phyloP scores from a whole-genome alignment of 495 filamentous ascomycete genomes.

The Alectoria sarmentosa region DNA sequence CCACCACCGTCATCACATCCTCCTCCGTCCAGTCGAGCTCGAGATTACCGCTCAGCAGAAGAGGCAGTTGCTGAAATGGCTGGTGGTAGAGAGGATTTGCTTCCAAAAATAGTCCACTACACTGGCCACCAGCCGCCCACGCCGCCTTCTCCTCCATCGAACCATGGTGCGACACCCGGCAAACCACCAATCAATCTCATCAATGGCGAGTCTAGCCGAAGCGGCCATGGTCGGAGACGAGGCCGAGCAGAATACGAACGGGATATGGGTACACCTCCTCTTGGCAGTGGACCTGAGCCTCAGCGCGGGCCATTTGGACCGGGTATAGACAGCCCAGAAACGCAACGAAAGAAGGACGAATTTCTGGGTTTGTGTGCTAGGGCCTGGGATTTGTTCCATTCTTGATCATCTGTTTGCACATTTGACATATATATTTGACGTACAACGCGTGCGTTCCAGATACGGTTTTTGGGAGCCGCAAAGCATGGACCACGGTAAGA shows the following conservation, averaged over 20 bases:
- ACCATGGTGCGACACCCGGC: conserved; percentile 32
- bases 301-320: conserved; percentile 67
- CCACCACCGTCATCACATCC: conserved; percentile 41
- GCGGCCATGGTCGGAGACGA: conserved; percentile 57
- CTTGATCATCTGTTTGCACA: conserved; percentile 42
- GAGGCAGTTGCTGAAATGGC: conserved; percentile 86
- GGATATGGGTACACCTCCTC: conserved; percentile 67
- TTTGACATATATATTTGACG: background rate
- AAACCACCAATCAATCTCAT: conserved; percentile 25
- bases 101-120: conserved; percentile 93
- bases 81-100: conserved; percentile 81
- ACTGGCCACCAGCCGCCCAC: conserved; percentile 85
- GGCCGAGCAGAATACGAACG: conserved; percentile 84
- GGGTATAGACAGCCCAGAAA: conserved; percentile 74
- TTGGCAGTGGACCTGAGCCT: conserved; percentile 53
- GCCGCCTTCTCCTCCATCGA: conserved; percentile 69
- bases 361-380: conserved; percentile 79
- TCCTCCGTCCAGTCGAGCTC: conserved; percentile 51
- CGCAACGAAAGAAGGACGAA: conserved; percentile 80
- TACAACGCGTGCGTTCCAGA: background rate
- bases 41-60: conserved; percentile 93
- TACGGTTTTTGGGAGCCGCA: background rate
- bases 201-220: conserved; percentile 30
- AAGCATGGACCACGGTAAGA: background rate
- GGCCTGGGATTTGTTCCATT: conserved; percentile 97